Evolutionary conservation across 805 yeast genomes (phyloP), one percentile per base, ranked within the genome.

Genomic region (Kluyveromyces nonfermentans): DNA sequence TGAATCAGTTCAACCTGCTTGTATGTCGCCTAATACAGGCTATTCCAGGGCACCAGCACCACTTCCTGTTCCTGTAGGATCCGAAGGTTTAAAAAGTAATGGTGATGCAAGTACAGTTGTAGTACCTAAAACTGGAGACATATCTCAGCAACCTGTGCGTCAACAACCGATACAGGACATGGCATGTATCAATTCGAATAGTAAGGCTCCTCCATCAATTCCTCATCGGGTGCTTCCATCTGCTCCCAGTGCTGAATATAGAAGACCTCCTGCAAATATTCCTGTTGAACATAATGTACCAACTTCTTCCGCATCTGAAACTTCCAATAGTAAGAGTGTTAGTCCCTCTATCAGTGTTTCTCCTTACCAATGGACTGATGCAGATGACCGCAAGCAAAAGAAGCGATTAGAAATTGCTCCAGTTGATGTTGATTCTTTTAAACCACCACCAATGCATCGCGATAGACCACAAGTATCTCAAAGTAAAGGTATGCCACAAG

Each of bases 401-500:
- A 42, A 33, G 30, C 47, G 41, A 39, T 35, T 50, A 0, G 44
- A 42, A 3, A 42, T 54, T 4, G 44, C 50, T 2, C 33, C 40
- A n/a, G 40, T 50, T 1, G 31, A 18, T 6, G 16, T 34, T 17
- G 63, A 55, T 41, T 28, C 52, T 1, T 30, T 47, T 5, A 31
- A 40, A 7, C 35, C 60, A 17, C 57, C 62, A 7, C 65, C 65
- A 6, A 48, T 51, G 5, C 65, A 57, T 43, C 53, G 47, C 18
- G 59, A 53, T 42, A 57, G 57, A 19, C 36, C 49, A 14, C 22
- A 34, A 7, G 22, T 36, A 17, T 22, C 46, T 18, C 19, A n/a
- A n/a, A 25, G 18, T 14, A 28, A 20, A 22, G 30, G 20, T 19
- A 36, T 25, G 10, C 12, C 30, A 14, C 30, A 25, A 6, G 14